Percentiles rank a stretch among this genome's conserved stretches.
Evolutionary conservation across 1,284 basidiomycete genomes (phyloP).

Genomic region (Pyrrhoderma noxium): DNA sequence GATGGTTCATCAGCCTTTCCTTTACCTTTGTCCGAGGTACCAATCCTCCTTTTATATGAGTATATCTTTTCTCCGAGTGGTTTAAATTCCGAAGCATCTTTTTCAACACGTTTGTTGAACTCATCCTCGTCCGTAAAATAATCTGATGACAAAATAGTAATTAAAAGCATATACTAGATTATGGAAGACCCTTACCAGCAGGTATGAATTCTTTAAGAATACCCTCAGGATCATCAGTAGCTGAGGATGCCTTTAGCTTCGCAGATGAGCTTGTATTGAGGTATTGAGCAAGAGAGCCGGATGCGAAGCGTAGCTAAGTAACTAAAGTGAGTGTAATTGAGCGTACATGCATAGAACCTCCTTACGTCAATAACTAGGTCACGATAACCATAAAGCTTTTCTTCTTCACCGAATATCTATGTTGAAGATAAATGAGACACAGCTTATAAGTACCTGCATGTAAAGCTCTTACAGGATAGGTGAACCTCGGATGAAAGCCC

Average conservation of each 20-base stretch:
- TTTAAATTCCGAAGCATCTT: constrained; percentile 67
- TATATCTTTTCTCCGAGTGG: constrained; percentile 74
- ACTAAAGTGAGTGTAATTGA: constrained; percentile 1
- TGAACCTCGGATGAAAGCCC: constrained; percentile 77
- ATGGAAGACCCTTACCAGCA: constrained; percentile 38
- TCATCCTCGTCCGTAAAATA: constrained; percentile 59
- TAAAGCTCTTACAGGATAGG: constrained; percentile 64
- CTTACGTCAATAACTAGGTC: constrained; percentile 77
- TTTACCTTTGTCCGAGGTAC: constrained; percentile 32
- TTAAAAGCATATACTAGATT: neutral
- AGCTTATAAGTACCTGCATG: neutral
- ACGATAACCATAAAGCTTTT: constrained; percentile 93
- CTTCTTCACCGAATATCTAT: constrained; percentile 90
- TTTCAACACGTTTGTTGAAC: constrained; percentile 65
- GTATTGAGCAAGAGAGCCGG: constrained; percentile 77
- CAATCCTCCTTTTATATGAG: constrained; percentile 55
- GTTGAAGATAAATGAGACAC: constrained; percentile 6
- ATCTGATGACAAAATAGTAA: constrained; percentile 30
- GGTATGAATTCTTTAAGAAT: constrained; percentile 78
- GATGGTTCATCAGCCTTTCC: constrained; percentile 39
- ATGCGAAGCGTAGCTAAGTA: constrained; percentile 73
- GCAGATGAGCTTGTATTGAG: constrained; percentile 63
- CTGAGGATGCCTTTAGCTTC: constrained; percentile 63
- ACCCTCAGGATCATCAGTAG: constrained; percentile 84
- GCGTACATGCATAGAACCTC: constrained; percentile 14